These are phyloP conservation scores for Phyllosticta citriasiana DNA, from an alignment of 2,329 filamentous ascomycete genomes.

Conservation along the genomic window DNA sequence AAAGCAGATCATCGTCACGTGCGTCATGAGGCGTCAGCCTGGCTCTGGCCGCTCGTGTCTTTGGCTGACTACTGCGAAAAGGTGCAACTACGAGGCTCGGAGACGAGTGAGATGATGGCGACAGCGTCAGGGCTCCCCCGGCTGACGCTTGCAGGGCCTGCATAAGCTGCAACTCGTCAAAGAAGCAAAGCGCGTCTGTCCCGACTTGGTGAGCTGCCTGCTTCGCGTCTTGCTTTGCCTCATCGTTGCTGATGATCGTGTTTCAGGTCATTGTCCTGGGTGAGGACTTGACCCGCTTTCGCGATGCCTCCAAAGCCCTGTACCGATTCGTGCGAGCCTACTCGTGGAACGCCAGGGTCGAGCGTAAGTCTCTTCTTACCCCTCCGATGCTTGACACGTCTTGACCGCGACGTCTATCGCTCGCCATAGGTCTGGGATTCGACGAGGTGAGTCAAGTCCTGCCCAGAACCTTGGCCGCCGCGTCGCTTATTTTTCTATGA, in stretches of 20 bases:
- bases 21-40: constrained; percentile 10
- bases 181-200: constrained; percentile 70
- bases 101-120: constrained; percentile 35
- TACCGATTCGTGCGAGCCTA: constrained; percentile 62
- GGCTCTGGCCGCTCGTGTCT: not conserved
- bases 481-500: not conserved
- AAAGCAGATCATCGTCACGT: constrained; percentile 63
- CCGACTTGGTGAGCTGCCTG: constrained; percentile 47
- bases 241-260: constrained; percentile 1
- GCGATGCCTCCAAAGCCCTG: constrained; percentile 73
- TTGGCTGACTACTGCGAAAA: constrained; percentile 5
- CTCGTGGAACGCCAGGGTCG: constrained; percentile 68
- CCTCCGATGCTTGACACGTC: constrained; percentile 1
- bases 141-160: constrained; percentile 36
- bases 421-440: constrained; percentile 55
- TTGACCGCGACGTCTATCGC: not conserved
- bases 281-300: constrained; percentile 63
- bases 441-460: constrained; percentile 57
- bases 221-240: not conserved
- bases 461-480: not conserved
- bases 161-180: constrained; percentile 77
- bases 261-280: constrained; percentile 61
- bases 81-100: constrained; percentile 77
- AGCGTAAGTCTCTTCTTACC: constrained; percentile 34
- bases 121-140: constrained; percentile 12